Conservation (phyloP, 179 eudicot genomes). For the Silene coronaria region DNA sequence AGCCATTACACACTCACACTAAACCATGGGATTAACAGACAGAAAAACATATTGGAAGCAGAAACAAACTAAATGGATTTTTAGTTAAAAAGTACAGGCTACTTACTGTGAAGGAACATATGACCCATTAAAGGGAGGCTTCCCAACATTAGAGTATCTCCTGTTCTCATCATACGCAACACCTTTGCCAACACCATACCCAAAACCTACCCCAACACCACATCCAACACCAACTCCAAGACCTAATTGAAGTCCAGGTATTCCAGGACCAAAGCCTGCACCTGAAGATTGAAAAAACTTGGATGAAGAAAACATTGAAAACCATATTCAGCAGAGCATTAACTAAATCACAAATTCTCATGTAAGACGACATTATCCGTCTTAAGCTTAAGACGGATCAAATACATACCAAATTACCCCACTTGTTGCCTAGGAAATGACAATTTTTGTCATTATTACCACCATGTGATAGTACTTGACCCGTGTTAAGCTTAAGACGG, state of each 20-base stretch:
- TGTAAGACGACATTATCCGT: no score
- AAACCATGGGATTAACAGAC: neutral
- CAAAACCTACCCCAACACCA: conserved; percentile 86
- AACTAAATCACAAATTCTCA: no score
- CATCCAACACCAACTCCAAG: conserved; percentile 89
- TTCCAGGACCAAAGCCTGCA: conserved; percentile 77
- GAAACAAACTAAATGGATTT: neutral
- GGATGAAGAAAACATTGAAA: neutral
- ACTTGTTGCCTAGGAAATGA: no score
- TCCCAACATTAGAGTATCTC: conserved; percentile 62
- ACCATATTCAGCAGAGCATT: neutral
- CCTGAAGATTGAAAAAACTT: conserved; percentile 34
- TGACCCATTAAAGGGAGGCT: conserved; percentile 31
- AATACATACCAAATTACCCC: no score
- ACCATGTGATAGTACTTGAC: no score
- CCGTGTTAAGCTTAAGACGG: no score
- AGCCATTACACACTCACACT: no score
- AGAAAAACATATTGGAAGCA: neutral
- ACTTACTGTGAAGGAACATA: conserved; percentile 63
- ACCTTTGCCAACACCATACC: conserved; percentile 80
- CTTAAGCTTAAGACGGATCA: no score
- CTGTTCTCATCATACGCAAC: conserved; percentile 68
- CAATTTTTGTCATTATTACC: no score
- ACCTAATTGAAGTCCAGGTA: conserved; percentile 83
- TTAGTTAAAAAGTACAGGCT: neutral